phyloP scores from a whole-genome alignment of 2,329 filamentous ascomycete genomes.

The Colletotrichum brevisporum region DNA sequence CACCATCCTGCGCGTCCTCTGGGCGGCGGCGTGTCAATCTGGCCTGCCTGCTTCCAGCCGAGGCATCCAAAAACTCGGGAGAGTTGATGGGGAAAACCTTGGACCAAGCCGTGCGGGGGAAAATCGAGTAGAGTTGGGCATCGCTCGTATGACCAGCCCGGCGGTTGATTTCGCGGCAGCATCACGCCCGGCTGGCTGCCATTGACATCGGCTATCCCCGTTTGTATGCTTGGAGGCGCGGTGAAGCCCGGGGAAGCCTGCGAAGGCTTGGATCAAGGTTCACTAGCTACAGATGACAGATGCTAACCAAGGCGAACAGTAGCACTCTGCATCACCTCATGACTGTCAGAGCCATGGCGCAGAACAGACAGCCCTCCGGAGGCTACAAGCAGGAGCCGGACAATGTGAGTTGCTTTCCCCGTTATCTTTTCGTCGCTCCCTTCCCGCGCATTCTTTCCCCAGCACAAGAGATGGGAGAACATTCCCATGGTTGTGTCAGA shows the following conservation, averaged over 20 bases:
- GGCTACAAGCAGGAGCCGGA: conserved; percentile 50
- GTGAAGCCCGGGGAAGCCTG: conserved; percentile 10
- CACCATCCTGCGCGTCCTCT: not conserved
- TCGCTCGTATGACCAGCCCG: conserved; percentile 12
- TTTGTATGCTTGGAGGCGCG: conserved; percentile 29
- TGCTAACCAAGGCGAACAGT: conserved; percentile 41
- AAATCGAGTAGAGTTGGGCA: conserved; percentile 24
- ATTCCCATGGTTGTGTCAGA: conserved; percentile 14
- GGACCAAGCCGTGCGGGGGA: conserved; percentile 15
- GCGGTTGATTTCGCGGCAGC: conserved; percentile 2
- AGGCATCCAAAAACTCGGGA: conserved; percentile 15
- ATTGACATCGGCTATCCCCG: conserved; percentile 39
- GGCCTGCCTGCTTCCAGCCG: not conserved
- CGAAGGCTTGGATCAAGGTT: conserved; percentile 40
- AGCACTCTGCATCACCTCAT: conserved; percentile 39
- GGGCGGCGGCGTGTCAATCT: not conserved
- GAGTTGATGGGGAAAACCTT: not conserved
- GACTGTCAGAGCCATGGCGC: conserved; percentile 43
- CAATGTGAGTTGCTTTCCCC: conserved; percentile 46
- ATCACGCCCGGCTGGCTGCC: conserved; percentile 26
- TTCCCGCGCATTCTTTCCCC: not conserved
- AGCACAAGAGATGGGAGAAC: not conserved
- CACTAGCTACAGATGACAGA: conserved; percentile 40
- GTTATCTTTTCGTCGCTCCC: conserved; percentile 16
- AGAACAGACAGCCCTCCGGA: conserved; percentile 43